Evolutionary conservation across 139 green algal genomes (phyloP).

Genomic region (Marvania coccoides): DNA sequence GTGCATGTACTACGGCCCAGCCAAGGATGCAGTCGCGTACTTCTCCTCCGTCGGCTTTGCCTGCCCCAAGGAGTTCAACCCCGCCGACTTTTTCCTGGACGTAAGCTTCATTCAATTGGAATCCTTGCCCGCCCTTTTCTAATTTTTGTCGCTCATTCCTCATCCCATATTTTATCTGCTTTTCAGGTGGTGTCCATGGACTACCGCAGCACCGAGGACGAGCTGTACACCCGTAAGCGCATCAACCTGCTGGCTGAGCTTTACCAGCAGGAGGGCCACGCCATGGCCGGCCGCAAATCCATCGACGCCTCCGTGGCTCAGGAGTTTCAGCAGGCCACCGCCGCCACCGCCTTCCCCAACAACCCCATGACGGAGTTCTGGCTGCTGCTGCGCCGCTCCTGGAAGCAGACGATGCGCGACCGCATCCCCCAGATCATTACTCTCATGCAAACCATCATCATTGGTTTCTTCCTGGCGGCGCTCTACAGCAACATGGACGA

Average conservation of each 20-base stretch:
- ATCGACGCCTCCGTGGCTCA: background rate
- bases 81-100: slow-evolving; percentile 46
- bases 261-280: background rate
- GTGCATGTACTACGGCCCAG: slow-evolving; percentile 30
- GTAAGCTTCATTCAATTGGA: slow-evolving; percentile 7
- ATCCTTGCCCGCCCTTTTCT: no score
- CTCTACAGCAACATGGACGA: slow-evolving; percentile 33
- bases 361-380: slow-evolving; percentile 6
- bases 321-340: background rate
- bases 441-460: slow-evolving; percentile 13
- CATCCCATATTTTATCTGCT: no score
- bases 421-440: slow-evolving; percentile 9
- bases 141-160: no score
- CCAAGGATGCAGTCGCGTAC: slow-evolving; percentile 10
- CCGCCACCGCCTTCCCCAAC: slow-evolving; percentile 9
- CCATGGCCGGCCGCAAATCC: background rate
- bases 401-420: background rate
- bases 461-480: slow-evolving; percentile 26
- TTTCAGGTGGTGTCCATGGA: slow-evolving; percentile 15
- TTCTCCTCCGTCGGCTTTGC: slow-evolving; percentile 15
- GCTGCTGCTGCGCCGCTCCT: slow-evolving; percentile 6
- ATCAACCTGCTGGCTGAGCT: slow-evolving; percentile 12
- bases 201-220: slow-evolving; percentile 11
- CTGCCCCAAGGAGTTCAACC: slow-evolving; percentile 33
- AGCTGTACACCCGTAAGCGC: slow-evolving; percentile 7